Evolutionary conservation across 768 basidiomycete species (phyloP).

Genomic region (Psilocybe cyanescens): DNA sequence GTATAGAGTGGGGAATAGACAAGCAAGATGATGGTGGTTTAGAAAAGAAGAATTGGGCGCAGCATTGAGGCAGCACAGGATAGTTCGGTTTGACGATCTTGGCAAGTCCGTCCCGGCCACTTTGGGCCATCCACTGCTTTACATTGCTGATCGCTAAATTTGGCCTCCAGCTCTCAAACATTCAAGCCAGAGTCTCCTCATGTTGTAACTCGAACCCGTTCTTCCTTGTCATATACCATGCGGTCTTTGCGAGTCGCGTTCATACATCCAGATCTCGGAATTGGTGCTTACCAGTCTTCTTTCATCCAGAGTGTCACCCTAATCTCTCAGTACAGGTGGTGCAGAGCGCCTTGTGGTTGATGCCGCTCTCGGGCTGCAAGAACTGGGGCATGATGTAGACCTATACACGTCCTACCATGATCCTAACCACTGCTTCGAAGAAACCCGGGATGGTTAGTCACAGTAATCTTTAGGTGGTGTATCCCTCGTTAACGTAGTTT

Average conservation of each 20-base stretch:
- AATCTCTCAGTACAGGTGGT: slow-evolving; percentile 62
- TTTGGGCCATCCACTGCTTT: background rate
- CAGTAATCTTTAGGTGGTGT: background rate
- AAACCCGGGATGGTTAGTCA: slow-evolving; percentile 83
- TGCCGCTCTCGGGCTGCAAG: slow-evolving; percentile 87
- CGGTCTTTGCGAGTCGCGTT: slow-evolving; percentile 62
- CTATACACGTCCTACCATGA: slow-evolving; percentile 96
- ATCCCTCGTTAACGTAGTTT: background rate
- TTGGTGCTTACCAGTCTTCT: slow-evolving; percentile 57
- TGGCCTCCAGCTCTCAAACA: background rate
- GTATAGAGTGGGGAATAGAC: background rate
- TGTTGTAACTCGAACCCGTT: background rate
- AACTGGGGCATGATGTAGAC: slow-evolving; percentile 81
- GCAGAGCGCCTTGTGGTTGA: slow-evolving; percentile 96
- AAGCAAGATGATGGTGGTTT: background rate
- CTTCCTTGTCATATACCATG: background rate
- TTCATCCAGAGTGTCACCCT: slow-evolving; percentile 14
- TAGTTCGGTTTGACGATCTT: background rate
- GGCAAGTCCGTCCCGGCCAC: background rate
- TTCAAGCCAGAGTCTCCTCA: background rate
- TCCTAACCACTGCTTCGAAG: slow-evolving; percentile 86
- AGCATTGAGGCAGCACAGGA: background rate
- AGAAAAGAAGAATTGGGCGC: background rate
- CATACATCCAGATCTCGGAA: slow-evolving; percentile 93
- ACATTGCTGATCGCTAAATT: background rate